Percentiles rank a stretch among this genome's conserved stretches.
phyloP scores from a whole-genome alignment of 2,329 filamentous ascomycete genomes.

The Trichophyton mentagrophytes region DNA sequence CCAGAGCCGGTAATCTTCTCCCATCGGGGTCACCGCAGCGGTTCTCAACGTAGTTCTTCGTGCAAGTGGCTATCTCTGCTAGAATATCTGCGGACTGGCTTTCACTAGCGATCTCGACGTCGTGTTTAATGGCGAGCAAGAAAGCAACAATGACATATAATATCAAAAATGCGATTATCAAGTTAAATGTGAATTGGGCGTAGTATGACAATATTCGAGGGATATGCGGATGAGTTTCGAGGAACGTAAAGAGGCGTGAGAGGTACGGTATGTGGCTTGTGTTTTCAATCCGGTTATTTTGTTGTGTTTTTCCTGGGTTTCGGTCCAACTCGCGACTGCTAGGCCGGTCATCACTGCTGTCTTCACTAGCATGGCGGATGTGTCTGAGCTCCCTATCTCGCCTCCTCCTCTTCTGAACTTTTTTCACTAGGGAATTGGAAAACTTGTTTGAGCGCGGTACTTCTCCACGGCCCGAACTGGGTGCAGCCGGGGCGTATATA shows the following conservation, averaged over 20 bases:
- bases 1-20: constrained; percentile 56
- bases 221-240: constrained; percentile 52
- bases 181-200: constrained; percentile 46
- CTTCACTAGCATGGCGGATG: constrained; percentile 30
- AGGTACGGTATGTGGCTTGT: constrained; percentile 21
- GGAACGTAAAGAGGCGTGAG: constrained; percentile 45
- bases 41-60: constrained; percentile 62
- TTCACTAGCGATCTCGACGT: constrained; percentile 60
- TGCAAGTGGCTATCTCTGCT: constrained; percentile 60
- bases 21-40: constrained; percentile 51
- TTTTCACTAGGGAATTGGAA: constrained; percentile 32
- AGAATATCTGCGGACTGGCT: constrained; percentile 57
- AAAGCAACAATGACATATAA: constrained; percentile 58
- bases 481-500: constrained; percentile 26
- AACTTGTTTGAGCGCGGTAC: constrained; percentile 41
- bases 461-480: constrained; percentile 51
- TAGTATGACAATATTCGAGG: constrained; percentile 55
- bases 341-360: constrained; percentile 31
- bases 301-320: neutral
- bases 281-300: neutral
- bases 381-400: constrained; percentile 35
- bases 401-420: constrained; percentile 39
- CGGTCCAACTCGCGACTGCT: constrained; percentile 23
- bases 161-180: constrained; percentile 35
- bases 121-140: constrained; percentile 56